A percentile compares a stretch with the other conserved stretches of the same genome.
Evolutionary conservation across 129 eudicot species (phyloP).

Genomic region (Pulicaria dysenterica): DNA sequence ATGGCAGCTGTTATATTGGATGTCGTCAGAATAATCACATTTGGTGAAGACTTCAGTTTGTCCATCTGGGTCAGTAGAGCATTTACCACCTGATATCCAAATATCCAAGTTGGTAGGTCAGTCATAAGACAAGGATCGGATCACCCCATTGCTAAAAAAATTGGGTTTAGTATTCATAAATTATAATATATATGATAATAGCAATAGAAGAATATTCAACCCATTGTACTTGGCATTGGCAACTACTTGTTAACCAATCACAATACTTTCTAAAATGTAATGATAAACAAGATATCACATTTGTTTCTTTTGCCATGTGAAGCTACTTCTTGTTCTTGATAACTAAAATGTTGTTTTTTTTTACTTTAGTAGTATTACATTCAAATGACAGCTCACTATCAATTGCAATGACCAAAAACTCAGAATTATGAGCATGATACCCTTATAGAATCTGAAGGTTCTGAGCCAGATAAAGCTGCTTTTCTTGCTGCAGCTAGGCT

Average conservation of each 20-base stretch:
- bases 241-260: conserved; percentile 15
- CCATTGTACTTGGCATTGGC: neutral
- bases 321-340: neutral
- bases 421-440: conserved; percentile 37
- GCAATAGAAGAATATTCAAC: neutral
- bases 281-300: conserved; percentile 12
- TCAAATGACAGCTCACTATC: neutral
- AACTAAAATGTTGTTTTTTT: conserved; percentile 5
- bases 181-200: neutral
- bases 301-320: conserved; percentile 14
- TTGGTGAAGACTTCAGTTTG: conserved; percentile 82
- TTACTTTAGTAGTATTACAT: neutral
- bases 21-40: conserved; percentile 89
- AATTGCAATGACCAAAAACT: conserved; percentile 9
- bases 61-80: conserved; percentile 96
- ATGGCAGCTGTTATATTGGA: conserved; percentile 97
- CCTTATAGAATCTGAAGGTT: conserved; percentile 99
- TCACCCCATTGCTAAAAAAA: conserved; percentile 19
- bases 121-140: conserved; percentile 17
- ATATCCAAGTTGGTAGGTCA: conserved; percentile 32
- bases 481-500: conserved; percentile 98
- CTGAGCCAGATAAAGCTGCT: conserved; percentile 97
- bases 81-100: conserved; percentile 80
- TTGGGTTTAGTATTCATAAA: neutral
- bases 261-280: conserved; percentile 10